Conservation (phyloP, 1,139 yeast species). For the Komagataea norvegica region DNA sequence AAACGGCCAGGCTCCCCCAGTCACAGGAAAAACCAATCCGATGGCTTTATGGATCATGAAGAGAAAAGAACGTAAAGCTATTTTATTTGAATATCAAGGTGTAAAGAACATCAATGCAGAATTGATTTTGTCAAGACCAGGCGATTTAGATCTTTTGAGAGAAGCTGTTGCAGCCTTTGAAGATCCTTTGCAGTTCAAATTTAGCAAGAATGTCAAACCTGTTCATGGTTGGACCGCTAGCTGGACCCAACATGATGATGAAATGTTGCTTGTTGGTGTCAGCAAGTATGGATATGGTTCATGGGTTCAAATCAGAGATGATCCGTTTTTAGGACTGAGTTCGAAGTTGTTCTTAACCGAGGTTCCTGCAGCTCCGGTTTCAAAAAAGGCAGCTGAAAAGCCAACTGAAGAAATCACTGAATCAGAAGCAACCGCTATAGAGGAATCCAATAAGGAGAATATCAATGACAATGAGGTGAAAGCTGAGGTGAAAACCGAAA, state of each 20-base stretch:
- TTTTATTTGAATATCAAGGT: slow-evolving; percentile 82
- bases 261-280: slow-evolving; percentile 81
- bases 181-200: slow-evolving; percentile 52
- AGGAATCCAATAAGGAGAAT: neutral
- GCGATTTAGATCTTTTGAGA: slow-evolving; percentile 66
- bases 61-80: slow-evolving; percentile 81
- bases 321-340: slow-evolving; percentile 83
- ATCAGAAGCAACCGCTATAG: neutral
- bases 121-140: slow-evolving; percentile 73
- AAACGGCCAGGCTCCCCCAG: slow-evolving; percentile 36
- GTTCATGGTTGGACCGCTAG: slow-evolving; percentile 90
- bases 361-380: slow-evolving; percentile 18
- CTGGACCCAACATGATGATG: slow-evolving; percentile 83
- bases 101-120: slow-evolving; percentile 93
- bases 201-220: slow-evolving; percentile 64
- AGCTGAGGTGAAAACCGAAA: slow-evolving; percentile 10
- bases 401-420: slow-evolving; percentile 13
- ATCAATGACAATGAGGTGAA: slow-evolving; percentile 3
- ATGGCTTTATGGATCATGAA: slow-evolving; percentile 47
- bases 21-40: slow-evolving; percentile 32
- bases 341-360: slow-evolving; percentile 71
- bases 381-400: slow-evolving; percentile 18
- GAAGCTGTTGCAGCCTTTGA: slow-evolving; percentile 48
- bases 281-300: slow-evolving; percentile 94
- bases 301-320: slow-evolving; percentile 92